These are phyloP conservation scores for Gastrodia elata DNA, from an alignment of 106 monocot genomes.

Conservation along the genomic window DNA sequence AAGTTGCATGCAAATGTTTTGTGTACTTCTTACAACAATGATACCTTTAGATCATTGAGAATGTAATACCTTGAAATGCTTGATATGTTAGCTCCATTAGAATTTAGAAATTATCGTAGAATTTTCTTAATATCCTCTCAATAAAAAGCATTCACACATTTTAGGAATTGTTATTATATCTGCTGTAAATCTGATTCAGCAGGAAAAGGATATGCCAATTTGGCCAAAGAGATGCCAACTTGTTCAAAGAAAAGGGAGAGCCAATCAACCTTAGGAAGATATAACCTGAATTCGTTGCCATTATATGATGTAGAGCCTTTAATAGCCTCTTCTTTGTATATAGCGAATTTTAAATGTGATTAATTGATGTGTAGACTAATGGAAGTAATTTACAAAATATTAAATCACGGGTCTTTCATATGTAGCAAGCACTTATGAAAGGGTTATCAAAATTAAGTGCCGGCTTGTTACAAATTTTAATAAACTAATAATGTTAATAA, in stretches of 20 bases:
- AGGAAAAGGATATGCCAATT: too few species aligned
- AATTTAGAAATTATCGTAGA: background rate
- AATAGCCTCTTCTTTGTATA: too few species aligned
- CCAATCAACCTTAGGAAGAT: too few species aligned
- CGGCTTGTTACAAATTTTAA: too few species aligned
- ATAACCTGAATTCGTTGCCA: too few species aligned
- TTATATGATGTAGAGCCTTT: too few species aligned
- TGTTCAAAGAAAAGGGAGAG: too few species aligned
- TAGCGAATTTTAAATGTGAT: background rate
- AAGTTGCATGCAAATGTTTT: background rate
- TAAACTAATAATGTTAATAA: too few species aligned
- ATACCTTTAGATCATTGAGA: background rate
- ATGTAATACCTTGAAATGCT: background rate
- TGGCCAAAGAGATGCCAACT: too few species aligned
- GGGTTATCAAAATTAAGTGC: background rate
- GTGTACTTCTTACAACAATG: background rate
- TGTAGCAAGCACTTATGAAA: background rate
- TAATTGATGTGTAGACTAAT: background rate
- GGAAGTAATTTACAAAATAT: background rate
- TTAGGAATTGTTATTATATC: too few species aligned
- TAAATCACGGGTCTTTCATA: background rate
- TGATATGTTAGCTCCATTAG: background rate
- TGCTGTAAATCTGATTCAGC: too few species aligned
- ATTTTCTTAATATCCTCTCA: background rate
- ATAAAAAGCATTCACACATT: too few species aligned